These are phyloP conservation scores for bread wheat (Triticum aestivum) DNA, from an alignment of 176 grass and related monocot genomes.

Conservation along the genomic window DNA sequence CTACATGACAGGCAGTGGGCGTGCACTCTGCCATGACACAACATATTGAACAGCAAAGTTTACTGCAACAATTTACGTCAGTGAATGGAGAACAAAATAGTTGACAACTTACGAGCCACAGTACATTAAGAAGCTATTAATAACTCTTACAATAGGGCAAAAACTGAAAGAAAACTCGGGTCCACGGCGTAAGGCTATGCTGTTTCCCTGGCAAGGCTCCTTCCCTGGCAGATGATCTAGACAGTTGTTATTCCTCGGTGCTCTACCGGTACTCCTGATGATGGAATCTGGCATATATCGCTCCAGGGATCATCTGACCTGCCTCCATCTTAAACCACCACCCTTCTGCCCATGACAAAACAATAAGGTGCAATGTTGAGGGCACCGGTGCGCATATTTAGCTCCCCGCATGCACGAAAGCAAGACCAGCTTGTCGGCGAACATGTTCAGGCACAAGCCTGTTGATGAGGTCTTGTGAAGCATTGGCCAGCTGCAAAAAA, in stretches of 20 bases:
- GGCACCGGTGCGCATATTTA: neutral
- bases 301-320: neutral
- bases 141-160: neutral
- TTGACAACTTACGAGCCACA: conserved; percentile 1
- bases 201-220: neutral
- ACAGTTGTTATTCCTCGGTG: neutral
- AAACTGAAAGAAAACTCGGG: conserved; percentile 12
- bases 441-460: conserved; percentile 61
- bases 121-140: neutral
- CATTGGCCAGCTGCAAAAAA: conserved; percentile 48
- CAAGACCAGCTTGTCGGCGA: conserved; percentile 46
- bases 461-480: conserved; percentile 50
- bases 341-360: neutral
- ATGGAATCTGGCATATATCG: neutral
- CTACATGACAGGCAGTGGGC: no score
- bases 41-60: no score
- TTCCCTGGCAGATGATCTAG: neutral
- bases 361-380: neutral
- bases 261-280: neutral
- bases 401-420: conserved; percentile 34
- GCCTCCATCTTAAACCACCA: neutral
- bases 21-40: no score
- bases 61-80: neutral
- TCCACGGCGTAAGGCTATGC: neutral
- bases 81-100: conserved; percentile 2